Evolutionary conservation across 768 basidiomycete genomes (phyloP), one percentile per base, ranked within the genome.

Genomic region (Chalciporus pseudorubinellus): DNA sequence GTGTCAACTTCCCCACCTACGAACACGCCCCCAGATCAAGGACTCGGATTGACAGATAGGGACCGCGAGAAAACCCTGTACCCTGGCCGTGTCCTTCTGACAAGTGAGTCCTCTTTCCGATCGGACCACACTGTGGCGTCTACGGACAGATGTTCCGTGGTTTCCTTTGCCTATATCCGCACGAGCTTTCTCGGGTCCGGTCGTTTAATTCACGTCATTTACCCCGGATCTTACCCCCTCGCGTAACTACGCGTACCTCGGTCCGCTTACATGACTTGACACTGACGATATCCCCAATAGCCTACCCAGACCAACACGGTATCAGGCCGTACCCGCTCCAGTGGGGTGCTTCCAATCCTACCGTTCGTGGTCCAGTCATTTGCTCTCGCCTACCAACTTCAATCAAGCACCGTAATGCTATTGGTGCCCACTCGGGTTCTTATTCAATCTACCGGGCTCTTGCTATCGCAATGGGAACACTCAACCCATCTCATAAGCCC

Each of bases 361-460:
- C 63, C 7, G 71, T 76, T 7, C 89, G 94, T 19, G 95, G 95
- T 0, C 92, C 95, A 3, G 77, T 98, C 55, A 81, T 98, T 51
- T 92, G 89, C 65, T 93, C 89, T 1, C 87, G 95, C 21, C 84
- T 94, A 19, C 81, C 87, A 0, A 78, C 79, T 12, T 85, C 87
- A 26, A 88, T 95, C 75, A 95, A 94, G 72, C 80, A 84, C 47
- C 86, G 95, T 41, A 98, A 98, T 69, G 89, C 95, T 21, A 81
- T 98, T 64, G 95, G 95, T 10, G 94, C 95, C 0, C 94, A 97
- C 66, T 86, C 85, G 0, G 95, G 95, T 6, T 89, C 87, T 1
- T 98, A 98, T 70, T 92, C 89, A 13, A 94, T 97, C 70, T 98
- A 97, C 69, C 85, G 93, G 29, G 92, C 95, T 0, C 78, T 98